These are phyloP conservation scores for Penicillium nucicola DNA, from an alignment of 495 filamentous ascomycete species.

Conservation along the genomic window DNA sequence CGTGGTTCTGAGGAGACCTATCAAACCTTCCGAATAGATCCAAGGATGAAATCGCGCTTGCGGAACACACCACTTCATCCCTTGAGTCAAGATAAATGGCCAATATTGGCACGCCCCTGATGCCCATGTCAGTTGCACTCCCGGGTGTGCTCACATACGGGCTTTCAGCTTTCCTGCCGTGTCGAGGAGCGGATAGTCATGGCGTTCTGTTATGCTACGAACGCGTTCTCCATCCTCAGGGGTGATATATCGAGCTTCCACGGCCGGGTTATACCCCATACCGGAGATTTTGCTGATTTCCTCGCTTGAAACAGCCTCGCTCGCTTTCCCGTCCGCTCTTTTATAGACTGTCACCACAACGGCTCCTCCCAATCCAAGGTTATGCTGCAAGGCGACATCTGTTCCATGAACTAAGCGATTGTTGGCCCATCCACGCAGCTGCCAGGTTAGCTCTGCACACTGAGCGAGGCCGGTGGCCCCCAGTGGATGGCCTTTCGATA, in stretches of 20 bases:
- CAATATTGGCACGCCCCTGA: no score
- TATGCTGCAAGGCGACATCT: constrained; percentile 73
- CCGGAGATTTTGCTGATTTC: constrained; percentile 52
- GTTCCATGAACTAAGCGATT: constrained; percentile 71
- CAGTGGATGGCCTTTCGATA: constrained; percentile 90
- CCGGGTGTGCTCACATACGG: constrained; percentile 5
- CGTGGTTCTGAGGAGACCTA: no score
- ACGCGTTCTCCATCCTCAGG: constrained; percentile 24
- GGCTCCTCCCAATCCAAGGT: constrained; percentile 81
- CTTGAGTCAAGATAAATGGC: no score
- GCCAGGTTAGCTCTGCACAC: constrained; percentile 93
- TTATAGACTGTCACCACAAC: constrained; percentile 77
- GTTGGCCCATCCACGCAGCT: constrained; percentile 90
- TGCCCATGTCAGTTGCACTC: no score
- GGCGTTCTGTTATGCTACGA: constrained; percentile 20
- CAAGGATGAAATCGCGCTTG: no score
- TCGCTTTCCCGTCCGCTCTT: constrained; percentile 62
- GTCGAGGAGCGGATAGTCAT: constrained; percentile 20
- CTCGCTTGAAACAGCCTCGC: constrained; percentile 41
- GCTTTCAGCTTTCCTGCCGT: constrained; percentile 17
- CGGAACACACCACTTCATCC: no score
- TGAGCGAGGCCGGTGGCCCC: constrained; percentile 90
- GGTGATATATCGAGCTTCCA: constrained; percentile 51
- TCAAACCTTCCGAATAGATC: no score
- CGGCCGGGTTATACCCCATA: constrained; percentile 81